phyloP scores from a whole-genome alignment of 371 early-diverging fungal genomes.

The Mortierella sp. region DNA sequence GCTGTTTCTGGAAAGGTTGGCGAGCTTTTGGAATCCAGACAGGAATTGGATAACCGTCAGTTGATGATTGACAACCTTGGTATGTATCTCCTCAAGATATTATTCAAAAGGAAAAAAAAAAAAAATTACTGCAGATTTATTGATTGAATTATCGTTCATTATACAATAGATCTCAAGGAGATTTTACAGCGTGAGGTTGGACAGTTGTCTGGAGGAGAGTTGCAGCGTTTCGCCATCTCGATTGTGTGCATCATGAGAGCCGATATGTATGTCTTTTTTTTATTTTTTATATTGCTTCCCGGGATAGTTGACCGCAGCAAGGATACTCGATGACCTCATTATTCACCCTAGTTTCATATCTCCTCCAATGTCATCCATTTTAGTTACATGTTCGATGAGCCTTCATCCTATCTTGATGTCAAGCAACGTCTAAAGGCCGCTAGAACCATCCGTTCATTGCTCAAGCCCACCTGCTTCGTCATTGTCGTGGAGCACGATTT shows the following conservation, averaged over 20 bases:
- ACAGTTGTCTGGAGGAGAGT: conserved; percentile 99
- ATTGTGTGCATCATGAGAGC: conserved; percentile 90
- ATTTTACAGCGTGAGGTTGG: conserved; percentile 92
- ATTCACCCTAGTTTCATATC: background rate
- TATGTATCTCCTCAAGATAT: conserved; percentile 36
- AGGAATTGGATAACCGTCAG: conserved; percentile 81
- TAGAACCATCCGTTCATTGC: conserved; percentile 91
- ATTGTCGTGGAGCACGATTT: conserved; percentile 99
- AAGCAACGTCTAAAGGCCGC: conserved; percentile 99
- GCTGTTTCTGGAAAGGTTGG: conserved; percentile 89
- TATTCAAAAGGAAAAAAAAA: no score
- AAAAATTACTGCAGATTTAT: no score
- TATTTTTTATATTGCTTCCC: no score
- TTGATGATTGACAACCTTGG: conserved; percentile 82
- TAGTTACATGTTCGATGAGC: conserved; percentile 99
- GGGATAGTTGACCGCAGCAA: background rate
- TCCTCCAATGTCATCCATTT: background rate
- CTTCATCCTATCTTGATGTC: conserved; percentile 99
- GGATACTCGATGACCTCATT: background rate
- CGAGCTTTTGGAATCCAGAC: conserved; percentile 81
- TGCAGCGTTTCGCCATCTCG: conserved; percentile 99
- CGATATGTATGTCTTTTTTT: conserved; percentile 79
- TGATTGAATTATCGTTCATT: background rate
- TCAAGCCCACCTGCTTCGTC: conserved; percentile 86
- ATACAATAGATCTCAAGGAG: conserved; percentile 79